Conservation (phyloP, 1,139 yeast species). For the Entelexis paramagnoliae region DNA sequence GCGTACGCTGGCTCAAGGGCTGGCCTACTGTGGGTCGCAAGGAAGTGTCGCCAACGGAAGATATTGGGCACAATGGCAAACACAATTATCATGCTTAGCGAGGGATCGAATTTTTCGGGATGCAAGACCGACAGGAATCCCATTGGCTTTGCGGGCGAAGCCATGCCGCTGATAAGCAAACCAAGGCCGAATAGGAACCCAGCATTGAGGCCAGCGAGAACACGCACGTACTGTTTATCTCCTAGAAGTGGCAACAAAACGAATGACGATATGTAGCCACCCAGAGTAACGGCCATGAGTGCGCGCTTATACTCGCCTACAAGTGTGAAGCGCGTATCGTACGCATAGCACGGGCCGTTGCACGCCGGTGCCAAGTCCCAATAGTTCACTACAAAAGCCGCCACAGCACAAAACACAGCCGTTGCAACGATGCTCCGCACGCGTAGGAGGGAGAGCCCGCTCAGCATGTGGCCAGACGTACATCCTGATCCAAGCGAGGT, state of each 20-base stretch:
- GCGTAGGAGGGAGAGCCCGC: constrained; percentile 39
- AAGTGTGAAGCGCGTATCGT: neutral
- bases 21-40: constrained; percentile 7
- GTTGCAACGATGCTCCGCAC: constrained; percentile 39
- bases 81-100: constrained; percentile 36
- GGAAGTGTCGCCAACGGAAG: constrained; percentile 10
- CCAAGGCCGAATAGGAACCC: constrained; percentile 41
- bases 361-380: constrained; percentile 15
- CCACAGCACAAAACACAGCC: constrained; percentile 31
- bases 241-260: neutral
- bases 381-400: constrained; percentile 25
- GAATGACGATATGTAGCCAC: neutral
- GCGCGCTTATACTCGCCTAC: neutral
- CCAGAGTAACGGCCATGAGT: neutral
- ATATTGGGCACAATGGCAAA: constrained; percentile 39
- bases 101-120: constrained; percentile 37
- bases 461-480: constrained; percentile 44
- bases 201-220: constrained; percentile 11
- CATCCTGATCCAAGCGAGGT: constrained; percentile 41
- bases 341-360: constrained; percentile 2
- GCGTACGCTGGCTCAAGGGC: constrained; percentile 11
- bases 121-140: constrained; percentile 38
- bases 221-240: constrained; percentile 22
- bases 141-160: constrained; percentile 36
- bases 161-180: constrained; percentile 39